phyloP scores from a whole-genome alignment of 1,284 basidiomycete genomes.

The Ceratobasidium sp. region DNA sequence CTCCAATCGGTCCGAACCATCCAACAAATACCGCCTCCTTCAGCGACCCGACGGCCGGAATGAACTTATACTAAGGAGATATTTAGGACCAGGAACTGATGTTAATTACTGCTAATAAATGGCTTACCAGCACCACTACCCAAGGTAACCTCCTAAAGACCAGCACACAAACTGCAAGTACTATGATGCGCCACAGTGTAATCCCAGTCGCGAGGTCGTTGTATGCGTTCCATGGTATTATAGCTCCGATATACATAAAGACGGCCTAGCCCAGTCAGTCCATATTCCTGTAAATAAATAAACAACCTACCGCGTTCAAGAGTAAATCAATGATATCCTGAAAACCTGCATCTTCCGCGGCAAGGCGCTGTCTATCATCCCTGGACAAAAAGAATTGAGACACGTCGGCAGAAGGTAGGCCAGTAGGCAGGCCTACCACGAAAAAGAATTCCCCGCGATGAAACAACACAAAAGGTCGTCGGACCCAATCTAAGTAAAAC shows the following conservation, averaged over 20 bases:
- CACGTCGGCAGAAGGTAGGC: background rate
- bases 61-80: constrained; percentile 24
- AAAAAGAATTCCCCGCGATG: constrained; percentile 38
- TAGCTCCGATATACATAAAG: constrained; percentile 37
- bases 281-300: background rate
- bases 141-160: constrained; percentile 24
- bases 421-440: no score
- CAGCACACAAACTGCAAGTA: constrained; percentile 25
- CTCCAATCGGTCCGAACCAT: constrained; percentile 39
- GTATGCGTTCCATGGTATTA: constrained; percentile 36
- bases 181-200: constrained; percentile 16
- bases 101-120: background rate
- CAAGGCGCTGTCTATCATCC: constrained; percentile 38
- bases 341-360: constrained; percentile 31
- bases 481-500: constrained; percentile 20
- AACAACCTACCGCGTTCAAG: constrained; percentile 25
- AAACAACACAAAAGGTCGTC: constrained; percentile 35
- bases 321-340: constrained; percentile 37
- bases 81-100: background rate
- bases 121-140: constrained; percentile 22
- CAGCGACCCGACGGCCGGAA: constrained; percentile 20
- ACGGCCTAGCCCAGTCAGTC: constrained; percentile 7
- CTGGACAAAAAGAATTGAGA: background rate
- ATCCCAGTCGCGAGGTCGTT: constrained; percentile 20
- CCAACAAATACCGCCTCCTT: constrained; percentile 27